Conservation (phyloP, 2,329 filamentous ascomycete species). For the Fusarium duplospermum region DNA sequence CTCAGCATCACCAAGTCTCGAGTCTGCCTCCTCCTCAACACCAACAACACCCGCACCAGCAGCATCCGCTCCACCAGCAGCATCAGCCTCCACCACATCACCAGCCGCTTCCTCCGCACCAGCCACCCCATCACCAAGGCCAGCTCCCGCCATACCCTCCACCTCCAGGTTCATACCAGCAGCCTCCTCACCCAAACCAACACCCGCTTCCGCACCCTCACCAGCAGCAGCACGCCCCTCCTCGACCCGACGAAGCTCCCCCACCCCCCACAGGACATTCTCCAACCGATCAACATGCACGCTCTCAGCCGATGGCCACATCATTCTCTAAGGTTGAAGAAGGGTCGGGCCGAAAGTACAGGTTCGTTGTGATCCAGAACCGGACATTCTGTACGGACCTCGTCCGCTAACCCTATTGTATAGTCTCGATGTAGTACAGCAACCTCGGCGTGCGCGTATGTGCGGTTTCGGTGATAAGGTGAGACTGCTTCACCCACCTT, state of each 20-base stretch:
- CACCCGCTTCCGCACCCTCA: conserved; percentile 41
- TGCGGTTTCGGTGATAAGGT: conserved; percentile 99
- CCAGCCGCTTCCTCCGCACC: conserved; percentile 39
- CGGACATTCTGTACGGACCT: neutral
- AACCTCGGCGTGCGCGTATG: conserved; percentile 94
- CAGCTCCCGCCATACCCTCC: conserved; percentile 37
- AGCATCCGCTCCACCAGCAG: conserved; percentile 21
- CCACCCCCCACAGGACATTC: conserved; percentile 31
- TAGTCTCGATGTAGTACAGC: conserved; percentile 85
- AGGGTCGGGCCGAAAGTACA: conserved; percentile 49
- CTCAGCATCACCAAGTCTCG: conserved; percentile 36
- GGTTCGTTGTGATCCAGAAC: conserved; percentile 40
- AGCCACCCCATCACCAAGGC: conserved; percentile 34
- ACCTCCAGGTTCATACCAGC: conserved; percentile 32
- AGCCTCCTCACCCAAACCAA: conserved; percentile 37
- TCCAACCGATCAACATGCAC: conserved; percentile 27
- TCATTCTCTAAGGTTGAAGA: conserved; percentile 52
- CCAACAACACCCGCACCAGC: conserved; percentile 21
- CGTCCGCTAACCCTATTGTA: conserved; percentile 28
- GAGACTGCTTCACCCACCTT: conserved; percentile 40
- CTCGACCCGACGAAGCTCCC: conserved; percentile 40
- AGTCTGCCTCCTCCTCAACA: conserved; percentile 27
- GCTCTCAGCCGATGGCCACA: conserved; percentile 35
- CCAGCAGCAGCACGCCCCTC: conserved; percentile 37
- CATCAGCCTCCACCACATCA: conserved; percentile 29